Evolutionary conservation across 139 green algal species (phyloP).

Genomic region (Desmodesmus armatus): DNA sequence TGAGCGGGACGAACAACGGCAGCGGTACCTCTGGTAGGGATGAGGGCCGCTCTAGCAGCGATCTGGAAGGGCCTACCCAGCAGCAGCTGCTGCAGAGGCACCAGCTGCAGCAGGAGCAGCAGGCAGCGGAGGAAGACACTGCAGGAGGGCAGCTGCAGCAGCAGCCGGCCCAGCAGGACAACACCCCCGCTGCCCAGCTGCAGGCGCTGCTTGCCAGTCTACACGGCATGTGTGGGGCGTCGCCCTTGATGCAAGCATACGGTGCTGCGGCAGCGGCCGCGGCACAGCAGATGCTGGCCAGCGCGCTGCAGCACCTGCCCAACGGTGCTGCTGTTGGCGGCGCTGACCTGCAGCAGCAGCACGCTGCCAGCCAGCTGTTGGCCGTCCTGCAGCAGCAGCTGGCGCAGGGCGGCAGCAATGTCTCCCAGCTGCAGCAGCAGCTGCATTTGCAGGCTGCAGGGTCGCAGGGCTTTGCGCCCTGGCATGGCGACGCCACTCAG

Average conservation of each 20-base stretch:
- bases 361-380: background rate
- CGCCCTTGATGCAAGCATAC: constrained; percentile 34
- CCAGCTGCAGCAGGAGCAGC: background rate
- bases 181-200: constrained; percentile 1
- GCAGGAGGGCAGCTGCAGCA: background rate
- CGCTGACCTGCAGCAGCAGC: background rate
- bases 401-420: background rate
- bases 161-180: constrained; percentile 13
- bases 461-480: constrained; percentile 29
- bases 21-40: constrained; percentile 4
- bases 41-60: constrained; percentile 16
- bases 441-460: background rate
- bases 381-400: constrained; percentile 22
- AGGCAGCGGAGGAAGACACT: background rate
- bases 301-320: background rate
- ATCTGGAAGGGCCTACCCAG: constrained; percentile 1
- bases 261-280: constrained; percentile 35
- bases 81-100: background rate
- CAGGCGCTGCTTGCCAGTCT: constrained; percentile 19
- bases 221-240: constrained; percentile 18
- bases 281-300: constrained; percentile 18
- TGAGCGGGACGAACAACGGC: background rate
- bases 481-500: background rate
- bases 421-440: constrained; percentile 28
- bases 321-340: no score